Conservation (phyloP, 2,329 filamentous ascomycete species). For the Penicillium sp. region DNA sequence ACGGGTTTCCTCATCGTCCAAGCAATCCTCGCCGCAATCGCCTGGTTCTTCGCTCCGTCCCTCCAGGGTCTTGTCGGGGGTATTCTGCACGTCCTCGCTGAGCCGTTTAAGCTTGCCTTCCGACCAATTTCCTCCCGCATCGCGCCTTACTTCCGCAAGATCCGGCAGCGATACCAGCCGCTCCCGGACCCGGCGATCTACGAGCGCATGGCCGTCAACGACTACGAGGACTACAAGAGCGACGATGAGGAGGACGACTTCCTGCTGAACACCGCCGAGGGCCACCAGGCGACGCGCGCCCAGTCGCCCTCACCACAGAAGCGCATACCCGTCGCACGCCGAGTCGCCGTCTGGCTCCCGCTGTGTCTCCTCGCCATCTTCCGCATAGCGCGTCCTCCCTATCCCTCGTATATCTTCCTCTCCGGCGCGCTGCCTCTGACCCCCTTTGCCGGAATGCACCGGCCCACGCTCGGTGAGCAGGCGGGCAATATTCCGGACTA, state of each 20-base stretch:
- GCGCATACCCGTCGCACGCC: constrained; percentile 19
- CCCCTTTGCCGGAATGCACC: constrained; percentile 27
- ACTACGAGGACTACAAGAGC: constrained; percentile 30
- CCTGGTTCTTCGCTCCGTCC: constrained; percentile 31
- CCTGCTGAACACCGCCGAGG: constrained; percentile 20
- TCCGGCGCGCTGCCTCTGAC: constrained; percentile 31
- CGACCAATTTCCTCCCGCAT: constrained; percentile 13
- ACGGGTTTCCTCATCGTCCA: constrained; percentile 40
- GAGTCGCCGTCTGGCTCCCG: constrained; percentile 28
- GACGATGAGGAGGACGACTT: constrained; percentile 29
- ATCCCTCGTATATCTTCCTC: constrained; percentile 34
- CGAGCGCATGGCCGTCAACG: constrained; percentile 31
- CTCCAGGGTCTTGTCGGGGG: constrained; percentile 33
- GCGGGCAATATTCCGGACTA: constrained; percentile 27
- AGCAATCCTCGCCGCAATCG: constrained; percentile 29
- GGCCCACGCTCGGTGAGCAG: constrained; percentile 27
- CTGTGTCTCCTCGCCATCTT: constrained; percentile 30
- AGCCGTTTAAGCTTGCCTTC: constrained; percentile 27
- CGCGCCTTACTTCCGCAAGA: constrained; percentile 12
- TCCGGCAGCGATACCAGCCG: constrained; percentile 14
- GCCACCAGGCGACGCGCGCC: constrained; percentile 1
- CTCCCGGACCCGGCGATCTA: constrained; percentile 30
- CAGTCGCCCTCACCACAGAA: background rate
- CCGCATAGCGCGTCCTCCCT: constrained; percentile 33
- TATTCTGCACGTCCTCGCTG: constrained; percentile 31